Evolutionary conservation across 805 yeast genomes (phyloP), one percentile per base, ranked within the genome.

Genomic region (Yamadazyma tumulicola): DNA sequence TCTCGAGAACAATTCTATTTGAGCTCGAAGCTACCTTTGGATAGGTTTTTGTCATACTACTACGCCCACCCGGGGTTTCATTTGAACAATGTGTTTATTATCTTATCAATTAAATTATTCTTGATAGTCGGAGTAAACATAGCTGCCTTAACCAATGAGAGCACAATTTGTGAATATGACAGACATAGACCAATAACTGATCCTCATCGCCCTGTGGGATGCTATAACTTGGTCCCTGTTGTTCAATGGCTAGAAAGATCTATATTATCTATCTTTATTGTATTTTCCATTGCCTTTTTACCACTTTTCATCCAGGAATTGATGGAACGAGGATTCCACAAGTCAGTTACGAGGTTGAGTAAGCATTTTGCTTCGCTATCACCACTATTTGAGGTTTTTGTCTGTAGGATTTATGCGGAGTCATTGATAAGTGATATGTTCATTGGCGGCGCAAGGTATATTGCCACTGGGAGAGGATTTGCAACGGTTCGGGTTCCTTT

Each of bases 31-130:
- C 65, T 91, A 35, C 95, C 96, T 2, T 69, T 89, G 28, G 97
- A 91, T 55, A 63, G 96, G 31, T 89, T 91, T 62, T 61, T 91
- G 34, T 86, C 97, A 0, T 91, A 91, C 60, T 91, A 85, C 59
- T 91, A 91, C 61, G 97, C 97, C 0, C 97, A 91, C 57, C 91
- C 96, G 8, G 97, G 97, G 5, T 91, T 91, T 65, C 97, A 91
- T 59, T 67, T 91, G 48, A 91, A 91, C 57, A 91, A 91, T 55
- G 67, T 89, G 46, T 85, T 89, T 51, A 91, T 91, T 42, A 80
- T 87, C 48, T 57, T 87, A 23, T 87, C 97, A 0, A 79, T 88
- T n/a, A 93, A 86, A 51, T 56, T 87, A 51, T 89, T 91, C 58
- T 82, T 89, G 81, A 52, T 89, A 38, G 78, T 86, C 4, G 60